These are phyloP conservation scores for Nephelium lappaceum DNA, from an alignment of 345 rosid species.

Conservation along the genomic window DNA sequence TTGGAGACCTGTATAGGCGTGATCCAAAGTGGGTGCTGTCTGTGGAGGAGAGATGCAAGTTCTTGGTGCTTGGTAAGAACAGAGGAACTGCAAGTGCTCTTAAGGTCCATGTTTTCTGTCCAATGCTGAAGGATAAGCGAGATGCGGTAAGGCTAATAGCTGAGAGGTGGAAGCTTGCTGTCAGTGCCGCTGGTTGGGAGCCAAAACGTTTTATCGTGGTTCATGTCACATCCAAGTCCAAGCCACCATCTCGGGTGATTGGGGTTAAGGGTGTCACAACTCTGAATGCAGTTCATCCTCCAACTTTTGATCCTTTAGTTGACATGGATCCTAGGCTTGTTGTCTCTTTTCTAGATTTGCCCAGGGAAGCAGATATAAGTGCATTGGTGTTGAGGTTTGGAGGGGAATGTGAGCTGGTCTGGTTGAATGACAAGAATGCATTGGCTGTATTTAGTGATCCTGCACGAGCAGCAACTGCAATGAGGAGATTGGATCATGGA, in stretches of 20 bases:
- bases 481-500: conserved; percentile 95
- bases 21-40: conserved; percentile 92
- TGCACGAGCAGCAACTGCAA: conserved; percentile 95
- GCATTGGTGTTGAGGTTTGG: conserved; percentile 86
- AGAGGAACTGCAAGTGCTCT: conserved; percentile 54
- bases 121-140: conserved; percentile 90
- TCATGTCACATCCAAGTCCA: conserved; percentile 77
- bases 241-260: conserved; percentile 72
- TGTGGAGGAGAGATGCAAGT: conserved; percentile 94
- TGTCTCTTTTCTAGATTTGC: conserved; percentile 85
- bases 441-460: conserved; percentile 88
- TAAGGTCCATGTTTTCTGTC: conserved; percentile 90
- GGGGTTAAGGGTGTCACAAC: conserved; percentile 63
- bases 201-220: conserved; percentile 85
- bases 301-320: conserved; percentile 68
- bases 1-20: conserved; percentile 81
- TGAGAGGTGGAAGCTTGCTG: conserved; percentile 95
- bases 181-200: conserved; percentile 86
- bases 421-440: conserved; percentile 95
- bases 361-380: conserved; percentile 85
- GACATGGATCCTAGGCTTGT: conserved; percentile 98
- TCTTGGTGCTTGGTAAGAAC: conserved; percentile 82
- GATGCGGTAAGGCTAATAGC: conserved; percentile 83
- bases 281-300: conserved; percentile 50
- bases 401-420: conserved; percentile 92